Evolutionary conservation across 148 eudicot genomes (phyloP), one percentile per base, ranked within the genome.

Genomic region (Beta vulgaris): DNA sequence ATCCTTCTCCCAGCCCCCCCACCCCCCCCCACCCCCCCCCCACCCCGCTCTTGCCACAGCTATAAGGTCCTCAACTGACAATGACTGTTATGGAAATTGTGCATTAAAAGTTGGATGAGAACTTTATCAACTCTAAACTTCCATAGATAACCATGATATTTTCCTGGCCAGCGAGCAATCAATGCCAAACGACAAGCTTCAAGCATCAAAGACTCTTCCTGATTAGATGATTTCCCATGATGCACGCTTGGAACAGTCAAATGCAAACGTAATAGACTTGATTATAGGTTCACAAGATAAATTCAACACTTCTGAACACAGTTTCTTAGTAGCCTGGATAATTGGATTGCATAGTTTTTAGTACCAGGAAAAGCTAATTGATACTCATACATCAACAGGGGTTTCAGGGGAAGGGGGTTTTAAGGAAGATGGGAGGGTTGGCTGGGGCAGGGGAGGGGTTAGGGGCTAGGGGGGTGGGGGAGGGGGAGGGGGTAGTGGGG

Each of bases 61-160:
- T 77, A 87, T 81, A 60, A 84, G 88, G 72, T 89, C 89, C 53
- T 83, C 78, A 72, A n/a, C n/a, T n/a, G n/a, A n/a, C n/a, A n/a
- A n/a, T n/a, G 78, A 77, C 25, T 77, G 71, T 44, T 79, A 65
- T 74, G 74, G 77, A 43, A 81, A 80, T 88, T 73, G 46, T 68
- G 43, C 40, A 91, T 67, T 39, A 90, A 77, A 60, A 90, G 80
- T 76, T 88, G 77, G 58, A 90, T 75, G 36, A 94, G 88, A 51
- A 85, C 81, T 74, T 70, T 84, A 32, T 85, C 85, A 54, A 90
- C 62, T 78, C 91, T 84, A 31, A 74, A 46, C 71, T 85, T 88
- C 98, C 98, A 91, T 28, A 94, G 86, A 77, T 81, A 78, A 61
- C 36, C 60, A 77, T 94, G 98, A 76, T 94, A 97, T 69, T 80